A percentile compares a stretch with the other conserved stretches of the same genome.
Conservation (phyloP, 2,329 filamentous ascomycete species). For the Alternaria brassicae region DNA sequence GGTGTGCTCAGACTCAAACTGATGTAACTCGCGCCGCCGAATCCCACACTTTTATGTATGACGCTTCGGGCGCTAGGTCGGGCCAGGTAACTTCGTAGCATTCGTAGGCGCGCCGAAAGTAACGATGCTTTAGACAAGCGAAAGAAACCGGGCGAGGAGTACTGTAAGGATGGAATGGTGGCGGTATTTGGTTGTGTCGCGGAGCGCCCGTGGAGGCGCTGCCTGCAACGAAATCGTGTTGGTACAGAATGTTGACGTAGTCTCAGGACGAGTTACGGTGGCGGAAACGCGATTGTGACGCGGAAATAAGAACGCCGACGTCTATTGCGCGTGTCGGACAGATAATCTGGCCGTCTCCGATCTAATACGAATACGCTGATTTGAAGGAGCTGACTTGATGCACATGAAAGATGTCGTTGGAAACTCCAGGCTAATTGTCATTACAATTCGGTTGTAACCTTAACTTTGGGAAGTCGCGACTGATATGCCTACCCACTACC, state of each 20-base stretch:
- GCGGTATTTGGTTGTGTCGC: constrained; percentile 28
- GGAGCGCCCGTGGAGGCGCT: constrained; percentile 25
- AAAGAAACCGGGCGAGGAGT: background rate
- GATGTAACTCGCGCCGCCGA: constrained; percentile 44
- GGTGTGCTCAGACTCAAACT: constrained; percentile 40
- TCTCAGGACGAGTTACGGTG: constrained; percentile 21
- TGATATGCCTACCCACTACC: constrained; percentile 1
- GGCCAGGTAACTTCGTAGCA: constrained; percentile 42
- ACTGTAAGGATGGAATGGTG: constrained; percentile 16
- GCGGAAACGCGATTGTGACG: constrained; percentile 14
- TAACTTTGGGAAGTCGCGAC: background rate
- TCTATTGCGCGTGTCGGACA: constrained; percentile 8
- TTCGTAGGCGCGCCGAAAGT: constrained; percentile 39
- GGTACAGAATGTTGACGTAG: constrained; percentile 31
- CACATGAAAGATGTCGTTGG: background rate
- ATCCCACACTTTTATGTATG: constrained; percentile 38
- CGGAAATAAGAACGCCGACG: constrained; percentile 19
- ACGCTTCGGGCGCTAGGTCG: constrained; percentile 32
- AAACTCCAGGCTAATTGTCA: too few relatives aligned
- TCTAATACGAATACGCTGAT: background rate
- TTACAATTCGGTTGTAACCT: too few relatives aligned
- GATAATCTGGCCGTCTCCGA: constrained; percentile 17
- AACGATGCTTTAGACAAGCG: background rate
- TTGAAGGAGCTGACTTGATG: background rate
- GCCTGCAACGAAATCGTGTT: constrained; percentile 22